A percentile compares a stretch with the other conserved stretches of the same genome.
Evolutionary conservation across 768 basidiomycete genomes (phyloP).

Genomic region (Sarcodon aspratus): DNA sequence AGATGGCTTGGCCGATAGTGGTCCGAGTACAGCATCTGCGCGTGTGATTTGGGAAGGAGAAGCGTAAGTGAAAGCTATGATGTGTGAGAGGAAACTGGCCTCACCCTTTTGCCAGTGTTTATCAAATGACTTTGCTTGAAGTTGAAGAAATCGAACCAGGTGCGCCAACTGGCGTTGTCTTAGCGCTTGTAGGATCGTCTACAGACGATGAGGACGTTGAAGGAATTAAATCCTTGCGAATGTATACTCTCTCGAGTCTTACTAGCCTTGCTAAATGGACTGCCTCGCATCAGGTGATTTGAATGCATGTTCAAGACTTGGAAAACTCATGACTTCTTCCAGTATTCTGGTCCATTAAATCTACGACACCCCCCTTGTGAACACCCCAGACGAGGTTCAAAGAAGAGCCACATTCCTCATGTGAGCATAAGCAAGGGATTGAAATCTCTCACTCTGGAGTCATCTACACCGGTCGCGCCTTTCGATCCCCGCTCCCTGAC

Average conservation of each 20-base stretch:
- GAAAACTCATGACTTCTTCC: background rate
- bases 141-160: slow-evolving; percentile 42
- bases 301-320: background rate
- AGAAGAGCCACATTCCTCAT: slow-evolving; percentile 37
- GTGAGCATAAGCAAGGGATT: slow-evolving; percentile 53
- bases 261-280: slow-evolving; percentile 69
- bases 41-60: slow-evolving; percentile 69
- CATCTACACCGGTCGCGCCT: slow-evolving; percentile 13
- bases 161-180: slow-evolving; percentile 60
- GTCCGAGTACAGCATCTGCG: slow-evolving; percentile 62
- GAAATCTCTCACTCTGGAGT: slow-evolving; percentile 43
- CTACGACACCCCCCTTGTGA: slow-evolving; percentile 39
- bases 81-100: background rate
- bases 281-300: slow-evolving; percentile 48
- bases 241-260: slow-evolving; percentile 77
- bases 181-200: slow-evolving; percentile 50
- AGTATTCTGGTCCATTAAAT: slow-evolving; percentile 55
- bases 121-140: slow-evolving; percentile 71
- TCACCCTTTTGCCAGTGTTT: slow-evolving; percentile 35
- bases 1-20: slow-evolving; percentile 26
- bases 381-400: slow-evolving; percentile 23
- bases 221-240: slow-evolving; percentile 45
- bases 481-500: slow-evolving; percentile 16
- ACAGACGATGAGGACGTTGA: slow-evolving; percentile 51
- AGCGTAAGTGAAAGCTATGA: slow-evolving; percentile 32